These are phyloP conservation scores for Aspergillus taichungensis DNA, from an alignment of 495 filamentous ascomycete species.

Conservation along the genomic window DNA sequence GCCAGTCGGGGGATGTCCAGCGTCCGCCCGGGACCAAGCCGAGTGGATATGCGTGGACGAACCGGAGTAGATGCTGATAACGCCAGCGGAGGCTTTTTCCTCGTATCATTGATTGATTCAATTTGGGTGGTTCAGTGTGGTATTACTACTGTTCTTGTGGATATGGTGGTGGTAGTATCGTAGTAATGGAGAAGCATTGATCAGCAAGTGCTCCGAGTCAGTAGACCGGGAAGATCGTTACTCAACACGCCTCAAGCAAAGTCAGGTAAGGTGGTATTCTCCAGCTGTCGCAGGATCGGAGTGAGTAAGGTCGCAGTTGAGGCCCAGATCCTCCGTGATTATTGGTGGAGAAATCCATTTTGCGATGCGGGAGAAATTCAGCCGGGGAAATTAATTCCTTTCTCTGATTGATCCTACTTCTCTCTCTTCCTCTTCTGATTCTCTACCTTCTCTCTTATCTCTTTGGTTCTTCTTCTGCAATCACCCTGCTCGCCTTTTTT, in stretches of 20 bases:
- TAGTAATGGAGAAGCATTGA: background rate
- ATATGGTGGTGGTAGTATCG: background rate
- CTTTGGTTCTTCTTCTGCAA: background rate
- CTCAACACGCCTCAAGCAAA: too few relatives aligned
- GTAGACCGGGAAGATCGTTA: background rate
- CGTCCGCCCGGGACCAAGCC: background rate
- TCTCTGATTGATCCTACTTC: background rate
- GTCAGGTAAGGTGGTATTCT: too few relatives aligned
- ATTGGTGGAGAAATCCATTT: conserved; percentile 30
- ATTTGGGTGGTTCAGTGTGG: too few relatives aligned
- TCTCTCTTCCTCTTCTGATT: background rate
- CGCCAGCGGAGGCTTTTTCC: conserved; percentile 10
- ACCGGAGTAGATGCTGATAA: conserved; percentile 1
- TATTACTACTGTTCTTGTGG: too few relatives aligned
- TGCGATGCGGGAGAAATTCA: conserved; percentile 5
- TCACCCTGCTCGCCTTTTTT: background rate
- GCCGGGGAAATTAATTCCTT: conserved; percentile 16
- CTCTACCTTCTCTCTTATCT: background rate
- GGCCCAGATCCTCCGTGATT: conserved; percentile 11
- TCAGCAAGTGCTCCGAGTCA: background rate
- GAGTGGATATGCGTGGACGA: conserved; percentile 3
- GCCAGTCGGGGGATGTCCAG: background rate
- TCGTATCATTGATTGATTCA: conserved; percentile 18
- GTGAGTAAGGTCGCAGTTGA: background rate
- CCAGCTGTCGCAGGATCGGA: too few relatives aligned